Evolutionary conservation across 805 yeast genomes (phyloP).

Genomic region (Candida tallmaniae): DNA sequence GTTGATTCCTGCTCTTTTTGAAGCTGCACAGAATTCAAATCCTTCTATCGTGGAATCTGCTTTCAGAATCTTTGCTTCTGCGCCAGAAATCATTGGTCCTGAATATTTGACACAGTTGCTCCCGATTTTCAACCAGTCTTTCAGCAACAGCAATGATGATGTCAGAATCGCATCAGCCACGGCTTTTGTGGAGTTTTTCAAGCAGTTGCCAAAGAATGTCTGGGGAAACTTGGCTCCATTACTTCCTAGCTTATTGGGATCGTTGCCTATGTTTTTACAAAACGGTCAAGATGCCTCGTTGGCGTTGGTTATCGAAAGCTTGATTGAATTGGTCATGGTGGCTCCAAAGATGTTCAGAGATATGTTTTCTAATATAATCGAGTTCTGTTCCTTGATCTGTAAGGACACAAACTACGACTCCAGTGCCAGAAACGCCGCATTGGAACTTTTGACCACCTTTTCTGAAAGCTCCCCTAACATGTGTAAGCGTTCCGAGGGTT

Average conservation of each 20-base stretch:
- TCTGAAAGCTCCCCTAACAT: constrained; percentile 91
- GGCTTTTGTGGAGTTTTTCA: constrained; percentile 89
- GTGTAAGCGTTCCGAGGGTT: constrained; percentile 79
- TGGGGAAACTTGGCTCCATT: constrained; percentile 78
- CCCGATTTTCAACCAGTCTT: constrained; percentile 75
- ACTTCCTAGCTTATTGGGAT: constrained; percentile 78
- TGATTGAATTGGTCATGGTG: constrained; percentile 84
- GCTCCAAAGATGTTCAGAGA: constrained; percentile 94
- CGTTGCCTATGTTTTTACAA: constrained; percentile 78
- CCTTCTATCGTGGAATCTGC: constrained; percentile 82
- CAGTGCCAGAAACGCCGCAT: constrained; percentile 74
- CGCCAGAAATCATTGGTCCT: constrained; percentile 71
- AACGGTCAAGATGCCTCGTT: constrained; percentile 77
- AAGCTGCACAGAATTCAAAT: constrained; percentile 53
- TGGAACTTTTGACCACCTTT: constrained; percentile 86
- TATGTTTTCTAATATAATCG: constrained; percentile 84
- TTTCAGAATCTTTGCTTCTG: constrained; percentile 80
- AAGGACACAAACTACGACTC: constrained; percentile 79
- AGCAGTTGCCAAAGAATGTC: constrained; percentile 67
- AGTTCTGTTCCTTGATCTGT: constrained; percentile 79
- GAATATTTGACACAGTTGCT: constrained; percentile 52
- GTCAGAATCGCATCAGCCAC: constrained; percentile 89
- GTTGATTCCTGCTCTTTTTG: constrained; percentile 66
- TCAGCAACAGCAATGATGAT: constrained; percentile 71
- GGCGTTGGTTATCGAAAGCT: constrained; percentile 80